Percentiles rank a stretch among this genome's conserved stretches.
These are phyloP conservation scores for Eruca vesicaria DNA, from an alignment of 441 rosid species.

Conservation along the genomic window DNA sequence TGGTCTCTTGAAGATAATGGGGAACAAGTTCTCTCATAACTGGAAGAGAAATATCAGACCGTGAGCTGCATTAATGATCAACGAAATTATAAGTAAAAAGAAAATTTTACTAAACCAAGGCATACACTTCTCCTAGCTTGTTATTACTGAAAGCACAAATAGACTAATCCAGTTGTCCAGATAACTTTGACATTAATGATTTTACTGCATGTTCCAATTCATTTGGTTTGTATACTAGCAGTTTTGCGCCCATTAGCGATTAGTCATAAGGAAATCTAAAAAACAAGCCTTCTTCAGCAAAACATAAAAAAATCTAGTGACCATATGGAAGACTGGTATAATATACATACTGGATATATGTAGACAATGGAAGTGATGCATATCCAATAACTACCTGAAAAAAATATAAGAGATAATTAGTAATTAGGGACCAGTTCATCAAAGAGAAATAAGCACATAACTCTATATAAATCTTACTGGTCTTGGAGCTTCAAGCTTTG, in stretches of 20 bases:
- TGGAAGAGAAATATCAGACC: constrained; percentile 95
- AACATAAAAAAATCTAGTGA: constrained; percentile 4
- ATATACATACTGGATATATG: constrained; percentile 84
- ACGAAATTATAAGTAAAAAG: constrained; percentile 14
- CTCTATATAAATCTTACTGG: constrained; percentile 59
- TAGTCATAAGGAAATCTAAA: constrained; percentile 17
- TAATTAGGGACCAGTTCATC: constrained; percentile 16
- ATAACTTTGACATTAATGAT: constrained; percentile 9
- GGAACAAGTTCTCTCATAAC: constrained; percentile 95
- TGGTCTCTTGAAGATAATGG: constrained; percentile 91
- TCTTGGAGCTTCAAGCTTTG: constrained; percentile 98
- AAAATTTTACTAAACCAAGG: constrained; percentile 1
- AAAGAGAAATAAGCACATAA: constrained; percentile 20
- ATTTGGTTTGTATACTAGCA: constrained; percentile 19
- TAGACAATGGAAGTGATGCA: constrained; percentile 90
- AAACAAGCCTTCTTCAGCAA: constrained; percentile 13
- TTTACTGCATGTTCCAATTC: constrained; percentile 16
- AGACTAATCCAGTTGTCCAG: constrained; percentile 15
- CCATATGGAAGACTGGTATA: constrained; percentile 10
- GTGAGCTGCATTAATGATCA: constrained; percentile 58
- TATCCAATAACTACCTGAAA: constrained; percentile 89
- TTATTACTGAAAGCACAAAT: not conserved
- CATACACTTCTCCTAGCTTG: constrained; percentile 4
- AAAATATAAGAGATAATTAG: constrained; percentile 4
- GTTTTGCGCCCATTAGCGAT: not conserved